Evolutionary conservation across 2,329 filamentous ascomycete species (phyloP).

Genomic region (Xylaria sp.): DNA sequence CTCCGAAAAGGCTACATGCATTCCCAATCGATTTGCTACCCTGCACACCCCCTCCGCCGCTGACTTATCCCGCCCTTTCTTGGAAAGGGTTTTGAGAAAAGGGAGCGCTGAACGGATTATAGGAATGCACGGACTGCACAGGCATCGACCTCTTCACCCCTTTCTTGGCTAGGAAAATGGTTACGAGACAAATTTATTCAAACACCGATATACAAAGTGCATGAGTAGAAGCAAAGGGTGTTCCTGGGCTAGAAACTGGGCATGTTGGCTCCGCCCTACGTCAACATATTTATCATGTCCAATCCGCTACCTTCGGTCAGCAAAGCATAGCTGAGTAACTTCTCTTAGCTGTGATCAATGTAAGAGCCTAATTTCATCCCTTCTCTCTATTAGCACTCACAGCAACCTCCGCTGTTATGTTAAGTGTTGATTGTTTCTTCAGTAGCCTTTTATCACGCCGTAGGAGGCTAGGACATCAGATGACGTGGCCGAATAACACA

Average conservation of each 20-base stretch:
- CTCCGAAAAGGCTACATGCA: conserved; percentile 40
- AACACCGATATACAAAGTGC: too few species aligned
- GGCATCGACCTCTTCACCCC: neutral
- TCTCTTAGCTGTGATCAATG: too few species aligned
- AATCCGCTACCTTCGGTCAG: too few species aligned
- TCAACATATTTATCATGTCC: too few species aligned
- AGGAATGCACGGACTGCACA: neutral
- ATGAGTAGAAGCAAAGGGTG: too few species aligned
- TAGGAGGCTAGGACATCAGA: conserved; percentile 32
- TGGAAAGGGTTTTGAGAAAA: neutral
- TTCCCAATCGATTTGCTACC: conserved; percentile 28
- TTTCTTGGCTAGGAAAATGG: neutral
- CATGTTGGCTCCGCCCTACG: too few species aligned
- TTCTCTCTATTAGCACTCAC: too few species aligned
- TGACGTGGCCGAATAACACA: conserved; percentile 36
- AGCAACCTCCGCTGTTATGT: too few species aligned
- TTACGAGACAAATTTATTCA: too few species aligned
- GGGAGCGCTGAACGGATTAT: neutral
- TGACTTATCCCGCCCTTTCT: neutral
- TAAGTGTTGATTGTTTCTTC: neutral
- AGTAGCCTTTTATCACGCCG: neutral
- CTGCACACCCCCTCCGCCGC: neutral
- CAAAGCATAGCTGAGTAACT: too few species aligned
- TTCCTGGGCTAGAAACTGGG: too few species aligned
- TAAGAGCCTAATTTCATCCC: too few species aligned